phyloP scores from a whole-genome alignment of 768 basidiomycete species.

The Russula griseocarnosa region DNA sequence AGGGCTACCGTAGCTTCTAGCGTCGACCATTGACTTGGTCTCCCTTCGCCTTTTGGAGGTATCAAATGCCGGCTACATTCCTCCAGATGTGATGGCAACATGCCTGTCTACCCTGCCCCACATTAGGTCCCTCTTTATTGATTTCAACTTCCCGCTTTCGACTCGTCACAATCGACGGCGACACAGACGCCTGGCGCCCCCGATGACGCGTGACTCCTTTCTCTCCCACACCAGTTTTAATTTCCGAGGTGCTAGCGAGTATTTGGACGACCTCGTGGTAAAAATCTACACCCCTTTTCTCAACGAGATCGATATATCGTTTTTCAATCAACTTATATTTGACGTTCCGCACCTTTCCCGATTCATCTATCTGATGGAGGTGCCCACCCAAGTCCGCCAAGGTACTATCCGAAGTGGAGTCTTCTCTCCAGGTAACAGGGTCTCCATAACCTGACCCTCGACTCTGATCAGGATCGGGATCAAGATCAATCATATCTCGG shows the following conservation, averaged over 20 bases:
- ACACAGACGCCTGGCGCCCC: background rate
- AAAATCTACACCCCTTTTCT: background rate
- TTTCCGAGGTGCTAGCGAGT: constrained; percentile 7
- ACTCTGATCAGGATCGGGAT: background rate
- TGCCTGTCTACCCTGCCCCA: background rate
- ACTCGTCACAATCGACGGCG: background rate
- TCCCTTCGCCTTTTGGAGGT: constrained; percentile 10
- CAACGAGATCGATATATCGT: background rate
- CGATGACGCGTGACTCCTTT: background rate
- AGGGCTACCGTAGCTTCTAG: background rate
- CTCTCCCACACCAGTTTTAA: background rate
- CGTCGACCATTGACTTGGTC: background rate
- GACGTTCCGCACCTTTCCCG: background rate
- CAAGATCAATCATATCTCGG: too few species aligned
- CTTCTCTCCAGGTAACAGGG: background rate
- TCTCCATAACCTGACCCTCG: constrained; percentile 1
- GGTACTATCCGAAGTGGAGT: background rate
- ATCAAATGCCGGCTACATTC: background rate
- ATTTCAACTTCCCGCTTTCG: background rate
- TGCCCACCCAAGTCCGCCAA: background rate
- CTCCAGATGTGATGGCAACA: background rate
- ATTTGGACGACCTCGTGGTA: background rate
- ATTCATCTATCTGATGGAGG: constrained; percentile 5
- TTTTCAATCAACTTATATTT: constrained; percentile 5
- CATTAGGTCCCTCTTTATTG: background rate